Evolutionary conservation across 352 stramenopile species (phyloP).

Genomic region (Plasmopara halstedii): DNA sequence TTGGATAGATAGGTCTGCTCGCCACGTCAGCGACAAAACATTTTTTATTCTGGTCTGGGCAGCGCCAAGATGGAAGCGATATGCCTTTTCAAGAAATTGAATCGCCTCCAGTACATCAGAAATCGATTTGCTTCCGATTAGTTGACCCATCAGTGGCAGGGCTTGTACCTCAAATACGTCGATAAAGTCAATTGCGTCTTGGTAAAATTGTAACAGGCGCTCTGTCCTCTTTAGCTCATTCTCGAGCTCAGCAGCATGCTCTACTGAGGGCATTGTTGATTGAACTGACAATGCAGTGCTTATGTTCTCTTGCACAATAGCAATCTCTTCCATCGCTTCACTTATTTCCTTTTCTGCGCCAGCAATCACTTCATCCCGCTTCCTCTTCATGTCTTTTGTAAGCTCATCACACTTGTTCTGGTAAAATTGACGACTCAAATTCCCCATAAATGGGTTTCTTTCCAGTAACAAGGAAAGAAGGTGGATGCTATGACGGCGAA

Average conservation of each 20-base stretch:
- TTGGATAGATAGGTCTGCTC: constrained; percentile 80
- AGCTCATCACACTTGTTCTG: constrained; percentile 71
- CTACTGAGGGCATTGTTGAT: constrained; percentile 16
- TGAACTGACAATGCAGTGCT: constrained; percentile 1
- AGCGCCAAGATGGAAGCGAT: constrained; percentile 85
- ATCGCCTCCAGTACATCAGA: constrained; percentile 92
- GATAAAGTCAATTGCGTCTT: constrained; percentile 90
- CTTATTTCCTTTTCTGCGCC: constrained; percentile 72
- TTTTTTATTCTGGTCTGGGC: constrained; percentile 88
- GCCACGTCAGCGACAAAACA: constrained; percentile 89
- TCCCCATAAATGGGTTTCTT: constrained; percentile 93
- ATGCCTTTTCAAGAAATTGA: constrained; percentile 89
- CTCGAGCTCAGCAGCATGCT: constrained; percentile 40
- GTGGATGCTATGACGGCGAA: constrained; percentile 81
- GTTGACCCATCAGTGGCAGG: constrained; percentile 63
- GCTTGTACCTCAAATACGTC: constrained; percentile 82
- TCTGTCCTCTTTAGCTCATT: constrained; percentile 73
- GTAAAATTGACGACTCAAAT: constrained; percentile 82
- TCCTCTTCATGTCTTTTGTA: constrained; percentile 46
- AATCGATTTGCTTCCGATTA: constrained; percentile 87
- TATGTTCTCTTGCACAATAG: constrained; percentile 8
- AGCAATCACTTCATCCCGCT: constrained; percentile 71
- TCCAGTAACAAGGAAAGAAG: constrained; percentile 88
- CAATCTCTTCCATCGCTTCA: constrained; percentile 28
- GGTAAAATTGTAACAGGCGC: constrained; percentile 86